Evolutionary conservation across 768 basidiomycete species (phyloP).

Genomic region (Xerocomellus amylosporus): DNA sequence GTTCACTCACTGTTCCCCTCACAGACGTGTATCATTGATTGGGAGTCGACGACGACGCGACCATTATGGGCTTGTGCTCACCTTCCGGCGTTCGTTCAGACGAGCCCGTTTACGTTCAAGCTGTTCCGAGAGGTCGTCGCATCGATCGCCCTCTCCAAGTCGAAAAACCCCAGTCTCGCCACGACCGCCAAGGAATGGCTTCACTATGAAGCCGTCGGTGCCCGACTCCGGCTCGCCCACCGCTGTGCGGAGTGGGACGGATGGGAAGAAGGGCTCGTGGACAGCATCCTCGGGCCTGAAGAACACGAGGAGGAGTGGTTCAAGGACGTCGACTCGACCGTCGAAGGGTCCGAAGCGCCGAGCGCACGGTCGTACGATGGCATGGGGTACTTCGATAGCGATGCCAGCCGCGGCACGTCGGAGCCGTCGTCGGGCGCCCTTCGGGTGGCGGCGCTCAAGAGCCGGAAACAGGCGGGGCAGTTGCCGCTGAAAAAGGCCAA

Average conservation of each 20-base stretch:
- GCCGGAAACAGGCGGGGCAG: slow-evolving; percentile 41
- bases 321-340: slow-evolving; percentile 35
- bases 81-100: slow-evolving; percentile 74
- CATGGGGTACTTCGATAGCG: not conserved
- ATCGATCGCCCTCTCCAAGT: slow-evolving; percentile 38
- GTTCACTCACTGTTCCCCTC: not conserved
- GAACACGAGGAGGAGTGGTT: slow-evolving; percentile 75
- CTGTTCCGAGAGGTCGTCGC: slow-evolving; percentile 66
- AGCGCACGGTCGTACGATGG: slow-evolving; percentile 9
- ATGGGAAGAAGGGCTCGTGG: slow-evolving; percentile 83
- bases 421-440: slow-evolving; percentile 21
- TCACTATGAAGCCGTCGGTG: slow-evolving; percentile 63
- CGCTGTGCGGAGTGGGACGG: slow-evolving; percentile 87
- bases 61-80: slow-evolving; percentile 86
- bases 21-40: slow-evolving; percentile 85
- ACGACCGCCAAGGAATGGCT: slow-evolving; percentile 68
- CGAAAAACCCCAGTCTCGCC: slow-evolving; percentile 33
- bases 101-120: slow-evolving; percentile 69
- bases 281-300: slow-evolving; percentile 69
- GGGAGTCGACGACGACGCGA: slow-evolving; percentile 87
- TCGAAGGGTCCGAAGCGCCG: slow-evolving; percentile 16
- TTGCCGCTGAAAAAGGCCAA: slow-evolving; percentile 56
- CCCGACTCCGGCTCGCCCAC: slow-evolving; percentile 70
- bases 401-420: slow-evolving; percentile 1
- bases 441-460: slow-evolving; percentile 25